These are phyloP conservation scores for Ophiocordyceps camponoti-floridani DNA, from an alignment of 2,329 filamentous ascomycete species.

Conservation along the genomic window DNA sequence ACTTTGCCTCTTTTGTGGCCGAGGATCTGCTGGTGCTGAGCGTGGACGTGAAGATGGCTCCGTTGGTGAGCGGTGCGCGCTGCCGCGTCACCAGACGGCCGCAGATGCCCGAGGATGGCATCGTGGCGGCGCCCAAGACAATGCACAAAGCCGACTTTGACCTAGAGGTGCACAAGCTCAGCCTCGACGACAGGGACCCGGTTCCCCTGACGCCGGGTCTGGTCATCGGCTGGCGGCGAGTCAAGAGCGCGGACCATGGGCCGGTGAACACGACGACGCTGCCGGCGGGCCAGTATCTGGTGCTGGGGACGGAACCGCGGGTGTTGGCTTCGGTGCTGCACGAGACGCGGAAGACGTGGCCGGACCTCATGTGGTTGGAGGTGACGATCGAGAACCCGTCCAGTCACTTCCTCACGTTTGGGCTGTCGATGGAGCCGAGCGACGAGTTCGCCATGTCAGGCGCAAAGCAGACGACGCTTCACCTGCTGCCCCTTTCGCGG, in stretches of 20 bases:
- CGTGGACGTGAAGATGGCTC: constrained; percentile 42
- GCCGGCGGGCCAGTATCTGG: constrained; percentile 59
- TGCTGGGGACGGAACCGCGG: constrained; percentile 72
- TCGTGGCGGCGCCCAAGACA: constrained; percentile 43
- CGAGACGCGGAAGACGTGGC: constrained; percentile 10
- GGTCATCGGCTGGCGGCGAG: constrained; percentile 59
- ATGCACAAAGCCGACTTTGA: constrained; percentile 58
- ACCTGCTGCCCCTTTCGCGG: constrained; percentile 67
- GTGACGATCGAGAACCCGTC: constrained; percentile 82
- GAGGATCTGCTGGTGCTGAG: constrained; percentile 49
- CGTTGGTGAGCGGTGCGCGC: constrained; percentile 41
- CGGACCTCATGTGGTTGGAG: constrained; percentile 25
- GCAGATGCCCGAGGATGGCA: constrained; percentile 20
- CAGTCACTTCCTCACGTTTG: constrained; percentile 86
- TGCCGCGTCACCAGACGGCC: constrained; percentile 29
- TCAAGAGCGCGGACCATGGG: constrained; percentile 12
- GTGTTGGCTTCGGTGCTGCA: constrained; percentile 48
- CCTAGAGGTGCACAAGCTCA: constrained; percentile 55
- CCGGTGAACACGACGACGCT: constrained; percentile 46
- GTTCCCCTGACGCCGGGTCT: constrained; percentile 60
- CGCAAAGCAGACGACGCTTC: constrained; percentile 60
- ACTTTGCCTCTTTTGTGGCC: constrained; percentile 59
- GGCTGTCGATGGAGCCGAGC: constrained; percentile 76
- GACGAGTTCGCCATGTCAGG: constrained; percentile 90
- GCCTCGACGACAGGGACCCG: constrained; percentile 65